A percentile compares a stretch with the other conserved stretches of the same genome.
Conservation (phyloP, 306 rosid species). For the Mucuna pruriens region DNA sequence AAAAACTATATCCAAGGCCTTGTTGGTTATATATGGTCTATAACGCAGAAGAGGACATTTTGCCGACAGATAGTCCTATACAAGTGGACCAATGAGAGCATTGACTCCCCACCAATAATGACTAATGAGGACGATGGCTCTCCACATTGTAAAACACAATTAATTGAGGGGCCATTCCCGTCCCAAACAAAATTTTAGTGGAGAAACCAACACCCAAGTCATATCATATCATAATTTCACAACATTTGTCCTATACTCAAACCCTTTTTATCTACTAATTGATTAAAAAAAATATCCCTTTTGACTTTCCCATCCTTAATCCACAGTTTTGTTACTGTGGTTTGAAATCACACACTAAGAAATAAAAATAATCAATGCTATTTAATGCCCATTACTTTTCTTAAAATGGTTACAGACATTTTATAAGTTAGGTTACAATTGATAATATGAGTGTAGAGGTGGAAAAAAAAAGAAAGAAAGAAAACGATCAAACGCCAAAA, state of each 20-base stretch:
- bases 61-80: slow-evolving; percentile 15
- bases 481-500: neutral
- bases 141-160: slow-evolving; percentile 4
- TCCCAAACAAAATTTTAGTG: neutral
- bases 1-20: neutral
- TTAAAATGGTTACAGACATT: neutral
- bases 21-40: no score
- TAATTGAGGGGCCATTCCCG: neutral
- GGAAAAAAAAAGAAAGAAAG: neutral
- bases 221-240: neutral
- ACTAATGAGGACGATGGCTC: slow-evolving; percentile 31
- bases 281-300: neutral
- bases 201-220: neutral
- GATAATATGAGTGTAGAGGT: neutral
- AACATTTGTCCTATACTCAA: neutral
- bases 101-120: slow-evolving; percentile 50
- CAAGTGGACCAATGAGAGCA: slow-evolving; percentile 48
- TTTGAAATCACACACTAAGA: neutral
- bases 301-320: slow-evolving; percentile 8
- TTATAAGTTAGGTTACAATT: neutral
- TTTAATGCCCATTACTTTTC: neutral
- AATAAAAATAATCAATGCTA: neutral
- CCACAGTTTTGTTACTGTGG: neutral
- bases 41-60: no score
- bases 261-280: neutral